Evolutionary conservation across 192 early-diverging fungal species (phyloP).

Genomic region (Entomortierella beljakovae): DNA sequence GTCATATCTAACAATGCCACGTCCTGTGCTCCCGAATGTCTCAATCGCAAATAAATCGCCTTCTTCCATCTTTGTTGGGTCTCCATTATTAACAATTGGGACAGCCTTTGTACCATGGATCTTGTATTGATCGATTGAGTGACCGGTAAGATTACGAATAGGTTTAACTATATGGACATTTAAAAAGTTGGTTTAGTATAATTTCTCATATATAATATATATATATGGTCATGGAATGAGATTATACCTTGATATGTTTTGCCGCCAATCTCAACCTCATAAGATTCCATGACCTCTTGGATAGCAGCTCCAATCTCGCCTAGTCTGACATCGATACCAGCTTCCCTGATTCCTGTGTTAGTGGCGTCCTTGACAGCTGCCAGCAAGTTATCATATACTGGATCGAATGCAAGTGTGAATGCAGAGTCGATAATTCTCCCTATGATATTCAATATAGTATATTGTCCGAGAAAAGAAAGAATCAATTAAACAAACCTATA

Average conservation of each 20-base stretch:
- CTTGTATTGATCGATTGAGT: conserved; percentile 90
- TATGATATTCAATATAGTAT: conserved; percentile 22
- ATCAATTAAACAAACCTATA: neutral
- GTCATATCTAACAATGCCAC: conserved; percentile 88
- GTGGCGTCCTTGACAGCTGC: conserved; percentile 95
- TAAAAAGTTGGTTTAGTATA: neutral
- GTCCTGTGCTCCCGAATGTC: conserved; percentile 96
- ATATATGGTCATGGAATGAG: neutral
- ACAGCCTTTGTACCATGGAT: conserved; percentile 98
- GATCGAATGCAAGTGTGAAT: conserved; percentile 94
- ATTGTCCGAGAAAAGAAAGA: neutral
- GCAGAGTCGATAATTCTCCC: conserved; percentile 95
- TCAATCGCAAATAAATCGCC: conserved; percentile 95
- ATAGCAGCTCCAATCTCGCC: conserved; percentile 95
- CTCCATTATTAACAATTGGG: conserved; percentile 90
- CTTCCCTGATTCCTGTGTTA: conserved; percentile 92
- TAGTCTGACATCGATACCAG: conserved; percentile 96
- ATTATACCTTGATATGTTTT: conserved; percentile 82
- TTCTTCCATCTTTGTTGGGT: conserved; percentile 95
- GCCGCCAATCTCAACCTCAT: conserved; percentile 94
- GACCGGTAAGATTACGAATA: conserved; percentile 97
- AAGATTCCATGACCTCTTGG: conserved; percentile 98
- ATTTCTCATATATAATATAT: neutral
- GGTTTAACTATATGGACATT: conserved; percentile 72
- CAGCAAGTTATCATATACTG: conserved; percentile 85